A percentile compares a stretch with the other conserved stretches of the same genome.
Conservation (phyloP, 106 monocot genomes). For the Alisma plantagoaquatica region DNA sequence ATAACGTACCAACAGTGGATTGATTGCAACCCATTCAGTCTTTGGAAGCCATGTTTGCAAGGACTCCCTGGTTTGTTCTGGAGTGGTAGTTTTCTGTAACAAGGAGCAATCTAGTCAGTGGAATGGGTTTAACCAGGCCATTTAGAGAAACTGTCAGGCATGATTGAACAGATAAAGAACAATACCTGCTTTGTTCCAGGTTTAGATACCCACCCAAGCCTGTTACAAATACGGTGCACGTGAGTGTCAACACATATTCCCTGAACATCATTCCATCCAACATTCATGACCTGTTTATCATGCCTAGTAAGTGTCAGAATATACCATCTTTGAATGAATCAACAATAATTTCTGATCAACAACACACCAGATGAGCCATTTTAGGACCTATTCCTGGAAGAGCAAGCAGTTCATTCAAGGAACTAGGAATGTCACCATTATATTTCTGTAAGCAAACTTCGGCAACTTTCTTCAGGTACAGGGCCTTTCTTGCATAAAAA, state of each 20-base stretch:
- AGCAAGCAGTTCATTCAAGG: constrained; percentile 63
- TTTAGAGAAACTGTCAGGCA: background rate
- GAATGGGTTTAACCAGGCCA: background rate
- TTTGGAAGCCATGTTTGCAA: constrained; percentile 90
- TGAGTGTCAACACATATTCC: constrained; percentile 99
- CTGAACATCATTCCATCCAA: constrained; percentile 88
- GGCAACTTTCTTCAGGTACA: constrained; percentile 79
- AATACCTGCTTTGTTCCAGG: constrained; percentile 53
- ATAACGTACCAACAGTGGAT: constrained; percentile 74
- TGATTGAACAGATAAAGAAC: background rate
- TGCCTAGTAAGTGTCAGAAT: background rate
- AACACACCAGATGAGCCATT: constrained; percentile 91
- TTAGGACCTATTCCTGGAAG: constrained; percentile 92
- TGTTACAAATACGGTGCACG: constrained; percentile 96
- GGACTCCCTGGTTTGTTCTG: constrained; percentile 87
- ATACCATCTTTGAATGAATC: background rate
- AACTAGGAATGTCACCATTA: constrained; percentile 80
- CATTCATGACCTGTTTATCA: constrained; percentile 61
- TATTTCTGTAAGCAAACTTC: constrained; percentile 74
- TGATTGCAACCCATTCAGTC: constrained; percentile 91
- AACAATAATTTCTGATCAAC: background rate
- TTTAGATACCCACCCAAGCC: constrained; percentile 88
- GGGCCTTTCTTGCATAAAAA: constrained; percentile 88
- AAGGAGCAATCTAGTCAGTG: background rate
- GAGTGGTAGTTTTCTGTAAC: constrained; percentile 65